Evolutionary conservation across 768 basidiomycete genomes (phyloP), one percentile per base, ranked within the genome.

Genomic region (Suillus bovinus): DNA sequence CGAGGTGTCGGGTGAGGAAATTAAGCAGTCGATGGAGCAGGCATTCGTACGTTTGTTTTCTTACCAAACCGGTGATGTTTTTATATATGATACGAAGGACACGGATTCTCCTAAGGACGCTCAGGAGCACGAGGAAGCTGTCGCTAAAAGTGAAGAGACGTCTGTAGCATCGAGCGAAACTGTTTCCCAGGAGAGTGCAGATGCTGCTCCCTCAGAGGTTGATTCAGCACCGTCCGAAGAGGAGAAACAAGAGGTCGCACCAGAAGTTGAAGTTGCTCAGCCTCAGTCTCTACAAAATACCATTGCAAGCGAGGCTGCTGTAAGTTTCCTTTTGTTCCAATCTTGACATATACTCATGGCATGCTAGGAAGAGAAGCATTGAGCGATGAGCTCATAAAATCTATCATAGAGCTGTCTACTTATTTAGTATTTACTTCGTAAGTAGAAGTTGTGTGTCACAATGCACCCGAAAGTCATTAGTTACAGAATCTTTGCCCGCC

Each of bases 101-200:
- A 56, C 63, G 29, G 77, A 77, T 61, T 69, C 77, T 55, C 73
- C 76, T 17, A 76, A 69, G 49, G 67, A 70, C 24, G 69, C 76
- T n/a, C 67, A 73, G 61, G 66, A 61, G 61, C 63, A 34, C 20
- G 73, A 78, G 49, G 71, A 70, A 39, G 64, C 13, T 24, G 65
- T 66, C 39, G 68, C 62, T 13, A 52, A 57, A 58, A 59, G 17
- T 39, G 24, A 39, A 17, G 36, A 29, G 24, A 39, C 55, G 27
- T 27, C 38, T 7, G 36, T 17, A 39, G 55, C 39, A 20, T 39
- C 17, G 17, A 39, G 38, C 11, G 55, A 56, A 39, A 20, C 24
- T 13, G 38, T 39, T 38, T 34, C 55, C 10, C 55, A 56, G 36
- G 55, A 56, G 24, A 38, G 16, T 24, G 6, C 6, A 27, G 17